Conservation (phyloP, 495 filamentous ascomycete species). For the Cryomyces minteri region DNA sequence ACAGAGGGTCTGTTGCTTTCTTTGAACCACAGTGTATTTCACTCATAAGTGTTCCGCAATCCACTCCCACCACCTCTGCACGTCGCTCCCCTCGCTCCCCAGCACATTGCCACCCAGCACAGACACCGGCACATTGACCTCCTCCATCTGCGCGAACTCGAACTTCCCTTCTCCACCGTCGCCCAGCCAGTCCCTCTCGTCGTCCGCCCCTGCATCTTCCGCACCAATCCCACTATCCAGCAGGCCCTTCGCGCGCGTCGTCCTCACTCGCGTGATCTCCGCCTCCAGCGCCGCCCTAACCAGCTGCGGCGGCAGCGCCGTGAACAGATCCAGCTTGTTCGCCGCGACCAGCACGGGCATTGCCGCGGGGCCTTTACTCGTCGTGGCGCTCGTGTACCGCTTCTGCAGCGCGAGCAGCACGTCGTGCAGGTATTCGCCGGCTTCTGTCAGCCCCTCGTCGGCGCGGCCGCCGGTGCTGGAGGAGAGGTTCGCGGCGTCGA, state of each 20-base stretch:
- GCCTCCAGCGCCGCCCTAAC: slow-evolving; percentile 59
- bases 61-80: slow-evolving; percentile 81
- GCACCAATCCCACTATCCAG: slow-evolving; percentile 52
- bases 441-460: slow-evolving; percentile 31
- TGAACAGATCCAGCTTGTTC: slow-evolving; percentile 93
- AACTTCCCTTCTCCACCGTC: slow-evolving; percentile 60
- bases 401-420: slow-evolving; percentile 66
- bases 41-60: slow-evolving; percentile 28
- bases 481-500: slow-evolving; percentile 63
- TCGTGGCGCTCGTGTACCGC: slow-evolving; percentile 37
- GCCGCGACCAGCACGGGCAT: slow-evolving; percentile 70
- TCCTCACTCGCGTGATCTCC: slow-evolving; percentile 66
- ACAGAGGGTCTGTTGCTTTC: too few species aligned
- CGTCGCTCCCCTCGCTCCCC: slow-evolving; percentile 46
- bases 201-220: slow-evolving; percentile 31
- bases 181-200: slow-evolving; percentile 68
- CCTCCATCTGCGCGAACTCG: slow-evolving; percentile 60
- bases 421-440: slow-evolving; percentile 73
- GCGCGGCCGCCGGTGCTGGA: slow-evolving; percentile 25
- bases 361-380: slow-evolving; percentile 36
- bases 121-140: slow-evolving; percentile 61
- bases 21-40: not conserved
- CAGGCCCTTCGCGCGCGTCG: slow-evolving; percentile 60
- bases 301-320: slow-evolving; percentile 63
- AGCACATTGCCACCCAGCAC: slow-evolving; percentile 63